Evolutionary conservation across 2,329 filamentous ascomycete genomes (phyloP).

Genomic region (Venturia nashicola): DNA sequence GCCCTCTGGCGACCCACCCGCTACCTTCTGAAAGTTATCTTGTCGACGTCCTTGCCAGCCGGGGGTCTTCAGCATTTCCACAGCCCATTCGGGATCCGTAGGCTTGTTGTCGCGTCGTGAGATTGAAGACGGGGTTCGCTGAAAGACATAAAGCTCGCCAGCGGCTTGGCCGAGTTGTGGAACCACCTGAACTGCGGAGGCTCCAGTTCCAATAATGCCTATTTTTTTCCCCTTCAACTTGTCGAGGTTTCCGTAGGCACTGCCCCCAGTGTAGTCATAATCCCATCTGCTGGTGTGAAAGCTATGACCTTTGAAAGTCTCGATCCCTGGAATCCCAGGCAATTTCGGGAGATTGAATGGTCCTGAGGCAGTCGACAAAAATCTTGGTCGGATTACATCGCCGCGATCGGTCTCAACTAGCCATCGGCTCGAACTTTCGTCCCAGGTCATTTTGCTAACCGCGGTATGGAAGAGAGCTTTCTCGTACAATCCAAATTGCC

Average conservation of each 20-base stretch:
- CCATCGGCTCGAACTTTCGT: constrained; percentile 27
- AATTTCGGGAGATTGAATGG: constrained; percentile 35
- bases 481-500: constrained; percentile 30
- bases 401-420: constrained; percentile 15
- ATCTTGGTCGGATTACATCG: constrained; percentile 23
- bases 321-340: constrained; percentile 27
- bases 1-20: constrained; percentile 20
- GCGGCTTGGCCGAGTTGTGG: constrained; percentile 25
- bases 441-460: constrained; percentile 33
- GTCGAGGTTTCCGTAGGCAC: constrained; percentile 13
- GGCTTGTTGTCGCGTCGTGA: constrained; percentile 18
- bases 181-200: constrained; percentile 27
- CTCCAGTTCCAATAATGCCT: constrained; percentile 30
- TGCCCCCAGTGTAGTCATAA: constrained; percentile 28
- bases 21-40: constrained; percentile 30
- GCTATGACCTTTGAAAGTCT: constrained; percentile 24
- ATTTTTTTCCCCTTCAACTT: constrained; percentile 28
- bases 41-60: constrained; percentile 40
- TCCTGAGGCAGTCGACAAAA: constrained; percentile 28
- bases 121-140: constrained; percentile 27
- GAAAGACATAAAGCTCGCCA: constrained; percentile 24
- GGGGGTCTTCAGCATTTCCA: not conserved
- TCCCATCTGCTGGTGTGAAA: constrained; percentile 33
- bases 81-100: constrained; percentile 13
- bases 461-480: constrained; percentile 36